These are phyloP conservation scores for Salvia splendens DNA, from an alignment of 257 asterid species.

Conservation along the genomic window DNA sequence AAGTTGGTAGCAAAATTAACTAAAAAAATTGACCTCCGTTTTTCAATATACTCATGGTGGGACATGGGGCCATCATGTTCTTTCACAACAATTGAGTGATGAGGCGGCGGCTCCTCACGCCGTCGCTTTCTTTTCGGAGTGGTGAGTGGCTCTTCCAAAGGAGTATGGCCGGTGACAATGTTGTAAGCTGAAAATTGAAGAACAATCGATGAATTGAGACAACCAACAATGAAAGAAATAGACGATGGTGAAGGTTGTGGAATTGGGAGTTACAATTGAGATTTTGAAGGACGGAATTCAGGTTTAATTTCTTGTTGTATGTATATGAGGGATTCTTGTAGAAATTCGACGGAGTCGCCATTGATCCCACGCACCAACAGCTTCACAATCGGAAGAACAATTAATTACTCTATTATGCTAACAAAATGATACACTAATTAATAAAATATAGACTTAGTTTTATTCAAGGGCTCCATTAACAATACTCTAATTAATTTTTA, in stretches of 20 bases:
- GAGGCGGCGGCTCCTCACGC: slow-evolving; percentile 37
- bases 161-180: slow-evolving; percentile 53
- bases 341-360: slow-evolving; percentile 68
- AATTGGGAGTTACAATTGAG: slow-evolving; percentile 48
- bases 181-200: slow-evolving; percentile 60
- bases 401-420: too few relatives aligned
- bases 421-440: too few relatives aligned
- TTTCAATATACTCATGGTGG: slow-evolving; percentile 69
- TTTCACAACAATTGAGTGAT: slow-evolving; percentile 32
- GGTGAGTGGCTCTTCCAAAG: slow-evolving; percentile 32
- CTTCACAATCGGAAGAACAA: background rate
- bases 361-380: slow-evolving; percentile 16
- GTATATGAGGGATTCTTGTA: slow-evolving; percentile 75
- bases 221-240: background rate
- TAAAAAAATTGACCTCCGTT: slow-evolving; percentile 48
- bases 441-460: too few relatives aligned
- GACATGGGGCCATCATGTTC: slow-evolving; percentile 67
- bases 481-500: too few relatives aligned
- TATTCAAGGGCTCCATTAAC: too few relatives aligned
- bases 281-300: slow-evolving; percentile 75
- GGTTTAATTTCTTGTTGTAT: slow-evolving; percentile 71
- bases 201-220: slow-evolving; percentile 7
- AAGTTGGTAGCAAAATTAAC: background rate
- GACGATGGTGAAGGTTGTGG: background rate
- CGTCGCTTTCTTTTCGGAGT: slow-evolving; percentile 52